Percentiles rank a stretch among this genome's conserved stretches.
Evolutionary conservation across 2,329 filamentous ascomycete genomes (phyloP).

Genomic region (Fusarium sp.): DNA sequence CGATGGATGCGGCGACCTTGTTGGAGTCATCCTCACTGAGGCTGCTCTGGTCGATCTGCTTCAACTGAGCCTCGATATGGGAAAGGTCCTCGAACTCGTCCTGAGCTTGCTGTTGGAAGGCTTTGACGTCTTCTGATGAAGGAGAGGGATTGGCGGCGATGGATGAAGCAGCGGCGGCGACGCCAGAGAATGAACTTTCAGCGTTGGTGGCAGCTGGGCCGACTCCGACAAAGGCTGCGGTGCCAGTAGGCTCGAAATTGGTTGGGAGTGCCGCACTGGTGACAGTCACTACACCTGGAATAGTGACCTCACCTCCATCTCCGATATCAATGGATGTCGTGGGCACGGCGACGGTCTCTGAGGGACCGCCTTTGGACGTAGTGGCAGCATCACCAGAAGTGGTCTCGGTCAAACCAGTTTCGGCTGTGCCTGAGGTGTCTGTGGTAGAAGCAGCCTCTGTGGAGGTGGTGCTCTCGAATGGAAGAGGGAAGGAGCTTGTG

Average conservation of each 20-base stretch:
- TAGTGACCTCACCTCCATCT: not conserved
- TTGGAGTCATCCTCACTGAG: slow-evolving; percentile 16
- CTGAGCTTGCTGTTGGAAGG: slow-evolving; percentile 15
- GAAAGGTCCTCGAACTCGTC: slow-evolving; percentile 9
- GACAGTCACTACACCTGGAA: not conserved
- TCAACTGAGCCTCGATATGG: slow-evolving; percentile 3
- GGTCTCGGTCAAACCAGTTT: not conserved
- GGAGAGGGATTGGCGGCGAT: slow-evolving; percentile 25
- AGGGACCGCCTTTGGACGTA: not conserved
- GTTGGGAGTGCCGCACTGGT: not conserved
- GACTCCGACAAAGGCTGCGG: slow-evolving; percentile 1
- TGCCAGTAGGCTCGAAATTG: slow-evolving; percentile 6
- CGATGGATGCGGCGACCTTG: slow-evolving; percentile 1
- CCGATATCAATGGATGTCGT: slow-evolving; percentile 1
- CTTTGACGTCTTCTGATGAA: slow-evolving; percentile 8
- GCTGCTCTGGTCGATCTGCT: slow-evolving; percentile 11
- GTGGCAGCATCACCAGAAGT: not conserved
- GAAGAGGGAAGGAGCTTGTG: slow-evolving; percentile 9
- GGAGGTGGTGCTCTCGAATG: slow-evolving; percentile 6
- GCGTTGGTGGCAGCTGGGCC: slow-evolving; percentile 9
- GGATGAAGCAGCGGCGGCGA: slow-evolving; percentile 20
- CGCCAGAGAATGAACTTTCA: slow-evolving; percentile 2
- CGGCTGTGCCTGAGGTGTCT: no score
- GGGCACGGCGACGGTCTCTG: not conserved
- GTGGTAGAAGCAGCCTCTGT: not conserved